A percentile compares a stretch with the other conserved stretches of the same genome.
phyloP scores from a whole-genome alignment of 208 protist genomes.

The Balamuthia mandrillaris region DNA sequence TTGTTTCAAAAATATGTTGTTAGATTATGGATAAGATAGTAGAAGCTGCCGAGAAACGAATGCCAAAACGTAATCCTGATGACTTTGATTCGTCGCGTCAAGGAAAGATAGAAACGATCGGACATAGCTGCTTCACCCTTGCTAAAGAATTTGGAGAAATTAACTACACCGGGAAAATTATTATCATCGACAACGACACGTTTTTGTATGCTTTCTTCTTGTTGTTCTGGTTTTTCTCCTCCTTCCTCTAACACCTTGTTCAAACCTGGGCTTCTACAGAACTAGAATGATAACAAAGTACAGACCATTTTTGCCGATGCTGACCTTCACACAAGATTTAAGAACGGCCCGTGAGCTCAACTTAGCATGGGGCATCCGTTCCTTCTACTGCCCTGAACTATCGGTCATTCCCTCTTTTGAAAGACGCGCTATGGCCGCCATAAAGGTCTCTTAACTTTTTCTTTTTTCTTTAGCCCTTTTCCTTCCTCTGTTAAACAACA shows the following conservation, averaged over 20 bases:
- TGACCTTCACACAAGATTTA: constrained; percentile 9
- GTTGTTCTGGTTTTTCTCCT: not conserved
- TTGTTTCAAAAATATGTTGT: not conserved
- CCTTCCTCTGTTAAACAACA: too few species aligned
- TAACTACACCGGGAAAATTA: constrained; percentile 14
- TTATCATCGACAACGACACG: constrained; percentile 1
- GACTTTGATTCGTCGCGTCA: not conserved
- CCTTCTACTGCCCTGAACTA: not conserved
- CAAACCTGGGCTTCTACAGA: not conserved
- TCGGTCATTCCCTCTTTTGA: not conserved
- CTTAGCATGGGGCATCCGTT: constrained; percentile 14
- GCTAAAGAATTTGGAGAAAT: not conserved
- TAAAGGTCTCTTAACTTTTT: too few species aligned
- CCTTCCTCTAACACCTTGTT: not conserved
- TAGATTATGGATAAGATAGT: constrained; percentile 19
- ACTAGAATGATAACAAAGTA: constrained; percentile 36
- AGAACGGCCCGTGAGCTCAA: constrained; percentile 19
- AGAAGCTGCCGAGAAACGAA: not conserved
- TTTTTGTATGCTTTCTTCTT: constrained; percentile 12
- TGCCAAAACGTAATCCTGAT: constrained; percentile 3
- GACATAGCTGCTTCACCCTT: constrained; percentile 19
- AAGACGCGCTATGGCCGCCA: too few species aligned
- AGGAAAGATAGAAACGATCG: not conserved
- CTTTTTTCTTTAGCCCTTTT: too few species aligned
- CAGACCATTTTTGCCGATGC: constrained; percentile 18